A percentile compares a stretch with the other conserved stretches of the same genome.
Conservation (phyloP, 2,329 filamentous ascomycete genomes). For the Juglanconis oblonga region DNA sequence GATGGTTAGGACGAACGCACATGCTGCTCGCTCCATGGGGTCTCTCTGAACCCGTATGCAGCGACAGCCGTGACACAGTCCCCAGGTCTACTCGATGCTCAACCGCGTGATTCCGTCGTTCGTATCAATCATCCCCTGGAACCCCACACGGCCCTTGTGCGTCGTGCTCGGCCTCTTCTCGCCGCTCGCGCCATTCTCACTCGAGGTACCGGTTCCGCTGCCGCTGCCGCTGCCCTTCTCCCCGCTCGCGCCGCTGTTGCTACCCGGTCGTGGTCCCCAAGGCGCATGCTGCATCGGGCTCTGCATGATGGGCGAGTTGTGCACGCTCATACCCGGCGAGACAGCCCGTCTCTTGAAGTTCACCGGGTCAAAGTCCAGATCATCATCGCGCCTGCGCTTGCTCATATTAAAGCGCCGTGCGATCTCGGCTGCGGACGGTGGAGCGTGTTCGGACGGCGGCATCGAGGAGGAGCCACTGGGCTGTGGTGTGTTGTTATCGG, state of each 20-base stretch:
- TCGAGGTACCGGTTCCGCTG: slow-evolving; percentile 50
- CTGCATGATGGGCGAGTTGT: slow-evolving; percentile 85
- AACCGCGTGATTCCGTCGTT: slow-evolving; percentile 94
- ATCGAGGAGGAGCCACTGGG: slow-evolving; percentile 27
- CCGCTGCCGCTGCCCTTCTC: slow-evolving; percentile 37
- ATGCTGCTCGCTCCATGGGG: no score
- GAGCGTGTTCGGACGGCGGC: slow-evolving; percentile 28
- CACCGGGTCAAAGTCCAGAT: slow-evolving; percentile 65
- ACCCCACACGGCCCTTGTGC: slow-evolving; percentile 64
- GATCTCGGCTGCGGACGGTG: slow-evolving; percentile 69
- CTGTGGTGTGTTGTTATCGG: slow-evolving; percentile 37
- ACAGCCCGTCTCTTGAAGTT: slow-evolving; percentile 91
- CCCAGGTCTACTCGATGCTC: slow-evolving; percentile 72
- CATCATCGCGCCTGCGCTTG: slow-evolving; percentile 86
- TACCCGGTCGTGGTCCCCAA: slow-evolving; percentile 64
- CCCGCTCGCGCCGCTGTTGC: slow-evolving; percentile 44
- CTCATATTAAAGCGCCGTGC: slow-evolving; percentile 69
- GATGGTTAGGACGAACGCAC: no score
- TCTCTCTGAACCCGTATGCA: no score
- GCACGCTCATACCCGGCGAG: slow-evolving; percentile 84
- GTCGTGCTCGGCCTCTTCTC: slow-evolving; percentile 38
- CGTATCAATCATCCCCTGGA: slow-evolving; percentile 95
- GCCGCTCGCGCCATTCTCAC: slow-evolving; percentile 35
- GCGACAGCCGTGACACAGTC: no score
- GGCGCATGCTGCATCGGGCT: slow-evolving; percentile 72